Base-by-base conservation (phyloP, 345 rosid genomes). In the Moricandia arvensis region DNA sequence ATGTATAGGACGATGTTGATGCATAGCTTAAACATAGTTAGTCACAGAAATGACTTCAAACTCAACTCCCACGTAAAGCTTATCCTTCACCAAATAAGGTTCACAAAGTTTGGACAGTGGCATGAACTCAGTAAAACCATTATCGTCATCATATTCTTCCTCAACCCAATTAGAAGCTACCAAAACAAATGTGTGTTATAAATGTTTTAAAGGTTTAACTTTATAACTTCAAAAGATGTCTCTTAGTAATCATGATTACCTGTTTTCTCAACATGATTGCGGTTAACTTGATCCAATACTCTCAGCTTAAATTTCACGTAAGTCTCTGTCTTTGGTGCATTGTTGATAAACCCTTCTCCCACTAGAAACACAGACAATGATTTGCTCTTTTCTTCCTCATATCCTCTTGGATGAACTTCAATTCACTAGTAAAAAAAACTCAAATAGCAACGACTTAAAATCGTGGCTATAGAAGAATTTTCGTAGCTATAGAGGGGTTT, bases 21-120 rank as follows among this genome's bases (percentile, higher is more conserved):
- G 12, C 5, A 45, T 45, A 41, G 18, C 53, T 49, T 49, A 49
- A n/a, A 15, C 18, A 51, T 53, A 53, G 3, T 53, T 53, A 18
- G 59, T 4, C 59, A 53, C 27, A 57, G 75, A 76, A 43, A 76
- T 64, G 15, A 70, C 60, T 38, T 69, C 59, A 63, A 76, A 69
- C 6, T 69, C 80, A 76, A 76, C 71, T 69, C 80, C 80, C 35
- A 76, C 71, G 15, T 54, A 69, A 2, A 76, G 15, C 69, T 16
- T 38, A 69, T 69, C 75, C 0, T 76, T 53, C 15, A 76, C 63
- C 65, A 69, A 76, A 54, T 69, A 76, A 69, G 80, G 80, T 38
- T 69, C 30, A 17, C 0, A 2, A 62, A 76, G 75, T 29, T 38
- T 31, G 17, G 65, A 3, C 27, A 76, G 59, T 17, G 70, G 59